Evolutionary conservation across 1,139 yeast species (phyloP).

Genomic region (Saccharomyces hybrid): DNA sequence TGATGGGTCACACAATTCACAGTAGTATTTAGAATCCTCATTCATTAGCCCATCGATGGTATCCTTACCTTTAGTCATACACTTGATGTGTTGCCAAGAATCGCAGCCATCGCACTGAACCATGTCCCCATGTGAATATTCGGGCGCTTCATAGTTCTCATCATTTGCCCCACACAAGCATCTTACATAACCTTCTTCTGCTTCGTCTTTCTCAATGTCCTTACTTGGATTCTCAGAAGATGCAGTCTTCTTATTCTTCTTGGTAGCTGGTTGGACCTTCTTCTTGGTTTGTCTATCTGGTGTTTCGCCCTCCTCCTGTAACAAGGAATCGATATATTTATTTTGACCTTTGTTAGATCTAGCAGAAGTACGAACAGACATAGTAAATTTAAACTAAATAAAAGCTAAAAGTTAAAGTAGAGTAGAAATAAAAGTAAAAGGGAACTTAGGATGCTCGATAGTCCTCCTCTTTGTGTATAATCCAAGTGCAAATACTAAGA

Average conservation of each 20-base stretch:
- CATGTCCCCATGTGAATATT: conserved; percentile 58
- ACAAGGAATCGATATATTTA: conserved; percentile 16
- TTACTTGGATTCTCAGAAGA: neutral
- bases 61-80: conserved; percentile 49
- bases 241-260: neutral
- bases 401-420: neutral
- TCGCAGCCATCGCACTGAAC: conserved; percentile 71
- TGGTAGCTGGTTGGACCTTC: neutral
- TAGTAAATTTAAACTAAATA: conserved; percentile 2
- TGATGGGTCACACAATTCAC: conserved; percentile 44
- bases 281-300: neutral
- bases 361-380: conserved; percentile 21
- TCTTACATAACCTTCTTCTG: conserved; percentile 41
- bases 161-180: conserved; percentile 59
- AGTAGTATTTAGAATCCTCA: conserved; percentile 42
- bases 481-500: neutral
- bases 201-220: conserved; percentile 7
- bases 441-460: neutral
- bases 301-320: conserved; percentile 14
- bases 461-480: neutral
- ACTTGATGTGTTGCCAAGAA: conserved; percentile 80
- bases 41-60: conserved; percentile 5
- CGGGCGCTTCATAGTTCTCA: conserved; percentile 52
- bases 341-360: conserved; percentile 25
- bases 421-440: neutral